Base-by-base conservation (phyloP, 495 filamentous ascomycete species). In the Tuber magnatum region DNA sequence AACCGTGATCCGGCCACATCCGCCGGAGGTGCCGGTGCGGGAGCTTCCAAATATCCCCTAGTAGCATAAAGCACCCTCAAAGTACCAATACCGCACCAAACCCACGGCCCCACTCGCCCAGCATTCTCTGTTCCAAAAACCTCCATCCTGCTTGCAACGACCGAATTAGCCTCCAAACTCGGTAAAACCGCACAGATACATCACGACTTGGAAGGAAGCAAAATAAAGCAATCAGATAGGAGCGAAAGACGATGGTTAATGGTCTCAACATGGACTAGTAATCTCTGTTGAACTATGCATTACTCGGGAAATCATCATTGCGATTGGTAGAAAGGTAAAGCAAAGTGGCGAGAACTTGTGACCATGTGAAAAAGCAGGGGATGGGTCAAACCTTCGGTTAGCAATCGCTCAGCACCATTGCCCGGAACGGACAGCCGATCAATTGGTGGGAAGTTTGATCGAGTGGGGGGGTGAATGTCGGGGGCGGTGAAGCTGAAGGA, bases 241-340 rank as follows among this genome's bases (percentile, higher is more conserved):
- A 81, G 80, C 80, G 80, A 81, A 81, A 81, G 80, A 81, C 78
- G 80, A 80, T 81, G 80, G 80, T 75, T 79, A 38, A 51, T 81
- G 80, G 80, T 80, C 75, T 81, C 80, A 81, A 79, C 80, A 81
- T 78, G 71, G 80, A 72, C 79, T 79, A 81, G 80, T 81, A 81
- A 81, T 72, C 80, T 81, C 80, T 74, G 80, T 78, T 81, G 80
- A 81, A 81, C 80, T 81, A 81, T 81, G 80, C 80, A 80, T 80
- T 80, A 48, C 44, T 71, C 70, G 41, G 22, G 70, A 43, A 71
- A 71, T 71, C 70, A 71, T 71, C 70, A 71, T 71, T 32, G 38
- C 32, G 16, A 40, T 61, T 32, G 24, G 22, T 7, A 35, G 28
- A 20, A 8, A 32, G 14, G 7, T 40, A 18, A 65, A 61, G 12